Evolutionary conservation across 257 asterid genomes (phyloP).

Genomic region (Forsythia viridissima): DNA sequence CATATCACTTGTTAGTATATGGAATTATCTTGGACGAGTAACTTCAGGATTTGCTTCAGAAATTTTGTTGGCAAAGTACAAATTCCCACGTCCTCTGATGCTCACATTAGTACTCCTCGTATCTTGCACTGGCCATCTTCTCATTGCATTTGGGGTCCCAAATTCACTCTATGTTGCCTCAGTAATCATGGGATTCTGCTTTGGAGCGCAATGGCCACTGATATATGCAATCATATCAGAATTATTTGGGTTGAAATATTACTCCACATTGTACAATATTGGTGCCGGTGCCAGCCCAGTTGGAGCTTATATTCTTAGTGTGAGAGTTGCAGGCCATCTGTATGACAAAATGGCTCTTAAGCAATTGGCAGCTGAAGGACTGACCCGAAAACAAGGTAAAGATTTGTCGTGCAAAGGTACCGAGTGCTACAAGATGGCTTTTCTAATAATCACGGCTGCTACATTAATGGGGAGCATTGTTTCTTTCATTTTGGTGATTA

Average conservation of each 20-base stretch:
- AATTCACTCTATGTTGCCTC: slow-evolving; percentile 47
- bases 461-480: slow-evolving; percentile 46
- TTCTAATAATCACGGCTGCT: slow-evolving; percentile 49
- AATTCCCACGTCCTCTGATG: slow-evolving; percentile 60
- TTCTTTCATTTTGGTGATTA: slow-evolving; percentile 39
- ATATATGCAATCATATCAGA: slow-evolving; percentile 58
- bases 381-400: slow-evolving; percentile 28
- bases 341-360: slow-evolving; percentile 50
- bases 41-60: slow-evolving; percentile 53
- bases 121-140: slow-evolving; percentile 53
- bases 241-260: slow-evolving; percentile 51
- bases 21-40: slow-evolving; percentile 58
- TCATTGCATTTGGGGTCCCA: slow-evolving; percentile 55
- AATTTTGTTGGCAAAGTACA: slow-evolving; percentile 36
- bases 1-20: slow-evolving; percentile 58
- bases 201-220: slow-evolving; percentile 61
- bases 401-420: slow-evolving; percentile 57
- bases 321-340: slow-evolving; percentile 39
- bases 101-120: slow-evolving; percentile 37
- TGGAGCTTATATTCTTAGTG: slow-evolving; percentile 56
- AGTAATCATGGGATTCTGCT: slow-evolving; percentile 55
- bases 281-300: slow-evolving; percentile 62
- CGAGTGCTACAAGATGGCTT: slow-evolving; percentile 48
- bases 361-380: slow-evolving; percentile 45
- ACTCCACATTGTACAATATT: slow-evolving; percentile 51